Base-by-base conservation (phyloP, 352 stramenopile genomes). In the Phytopythium oedochilum region DNA sequence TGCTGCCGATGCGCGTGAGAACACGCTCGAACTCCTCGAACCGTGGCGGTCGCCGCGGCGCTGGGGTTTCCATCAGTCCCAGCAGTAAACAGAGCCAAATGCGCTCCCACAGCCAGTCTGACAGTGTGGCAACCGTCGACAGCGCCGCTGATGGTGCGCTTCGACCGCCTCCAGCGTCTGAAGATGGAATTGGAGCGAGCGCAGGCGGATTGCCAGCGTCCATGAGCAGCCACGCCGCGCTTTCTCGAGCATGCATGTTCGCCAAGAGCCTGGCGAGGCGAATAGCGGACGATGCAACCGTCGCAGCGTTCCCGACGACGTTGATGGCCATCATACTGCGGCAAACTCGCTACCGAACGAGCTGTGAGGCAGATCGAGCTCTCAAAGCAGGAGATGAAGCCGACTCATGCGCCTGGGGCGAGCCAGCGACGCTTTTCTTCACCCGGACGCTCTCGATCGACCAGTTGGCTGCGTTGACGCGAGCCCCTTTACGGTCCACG, bases 371-470 rank as follows among this genome's bases (percentile, higher is more conserved):
- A 20, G 46, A 28, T n/a, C n/a, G n/a, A n/a, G n/a, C n/a, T n/a
- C n/a, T n/a, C 46, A 44, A n/a, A 11, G 14, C 20, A 11, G 22
- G 4, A 0, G 11, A 44, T 5, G 15, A 14, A 1, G 34, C 2
- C 8, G 22, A n/a, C 18, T 6, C 44, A 8, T 42, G 55, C 9
- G 20, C 25, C 5, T 87, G 77, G 79, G 63, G 66, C 18, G 50
- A 49, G 17, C 52, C 66, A 10, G 69, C 80, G 14, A 48, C 6
- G 3, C 78, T 85, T 34, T 48, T 70, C 32, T 64, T 88, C n/a
- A 82, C 77, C 29, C 36, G 54, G 4, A 72, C 59, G 42, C 75
- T 76, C 36, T 78, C 75, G 0, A 39, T 87, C 5, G 79, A 90
- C 35, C 64, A 55, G 0, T 35, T 90, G 5, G 60, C 82, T 5